These are phyloP conservation scores for Zygoascus hellenicus DNA, from an alignment of 1,139 yeast species.

Conservation along the genomic window DNA sequence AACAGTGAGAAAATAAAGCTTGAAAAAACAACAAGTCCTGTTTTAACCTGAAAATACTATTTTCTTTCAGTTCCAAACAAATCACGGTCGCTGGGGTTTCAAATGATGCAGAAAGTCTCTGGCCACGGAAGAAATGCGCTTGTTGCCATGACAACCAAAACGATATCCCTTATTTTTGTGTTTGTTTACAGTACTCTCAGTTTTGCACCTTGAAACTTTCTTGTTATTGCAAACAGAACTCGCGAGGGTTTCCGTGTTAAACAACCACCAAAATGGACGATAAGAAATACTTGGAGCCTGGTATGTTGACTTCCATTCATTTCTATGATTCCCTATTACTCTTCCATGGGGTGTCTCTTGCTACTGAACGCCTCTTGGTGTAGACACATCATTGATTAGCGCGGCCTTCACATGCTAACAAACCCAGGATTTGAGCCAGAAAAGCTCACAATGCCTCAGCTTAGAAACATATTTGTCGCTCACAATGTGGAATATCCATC, in stretches of 20 bases:
- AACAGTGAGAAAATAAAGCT: no score
- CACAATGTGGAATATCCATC: constrained; percentile 54
- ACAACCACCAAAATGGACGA: constrained; percentile 6
- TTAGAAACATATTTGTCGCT: constrained; percentile 55
- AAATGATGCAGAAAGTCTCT: no score
- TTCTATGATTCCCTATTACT: no score
- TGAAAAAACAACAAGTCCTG: no score
- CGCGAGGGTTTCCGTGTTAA: no score
- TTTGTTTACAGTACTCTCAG: constrained; percentile 4
- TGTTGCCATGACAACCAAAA: constrained; percentile 4
- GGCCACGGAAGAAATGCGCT: not conserved
- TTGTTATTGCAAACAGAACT: no score
- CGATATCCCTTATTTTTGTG: not conserved
- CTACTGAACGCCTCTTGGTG: no score
- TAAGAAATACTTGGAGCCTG: constrained; percentile 7
- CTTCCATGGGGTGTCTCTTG: no score
- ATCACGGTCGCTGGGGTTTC: no score
- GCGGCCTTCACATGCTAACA: not conserved
- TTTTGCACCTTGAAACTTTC: no score
- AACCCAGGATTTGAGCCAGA: constrained; percentile 55
- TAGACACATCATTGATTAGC: not conserved
- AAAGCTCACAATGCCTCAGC: constrained; percentile 54
- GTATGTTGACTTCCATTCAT: not conserved
- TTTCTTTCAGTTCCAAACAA: no score
- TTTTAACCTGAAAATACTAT: no score